A percentile compares a stretch with the other conserved stretches of the same genome.
Conservation (phyloP, 2,329 filamentous ascomycete genomes). For the Huntiella moniliformis region DNA sequence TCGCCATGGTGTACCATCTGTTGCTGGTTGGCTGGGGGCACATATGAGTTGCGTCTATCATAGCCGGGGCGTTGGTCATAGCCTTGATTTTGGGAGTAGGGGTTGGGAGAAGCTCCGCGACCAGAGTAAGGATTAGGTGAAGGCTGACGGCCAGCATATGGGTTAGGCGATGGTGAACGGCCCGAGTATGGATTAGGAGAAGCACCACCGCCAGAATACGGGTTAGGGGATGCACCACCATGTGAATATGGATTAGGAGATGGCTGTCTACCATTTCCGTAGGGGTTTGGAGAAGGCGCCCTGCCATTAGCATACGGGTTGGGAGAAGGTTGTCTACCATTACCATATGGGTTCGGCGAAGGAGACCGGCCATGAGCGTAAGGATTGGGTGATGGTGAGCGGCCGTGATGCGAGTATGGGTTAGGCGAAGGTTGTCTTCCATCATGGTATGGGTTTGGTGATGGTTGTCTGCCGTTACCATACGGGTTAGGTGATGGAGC, state of each 20-base stretch:
- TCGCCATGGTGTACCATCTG: constrained; percentile 8
- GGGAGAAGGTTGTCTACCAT: constrained; percentile 3
- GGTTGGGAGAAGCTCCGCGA: background rate
- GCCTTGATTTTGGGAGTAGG: constrained; percentile 2
- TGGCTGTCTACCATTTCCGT: constrained; percentile 11
- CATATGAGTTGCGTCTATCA: constrained; percentile 7
- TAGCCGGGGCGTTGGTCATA: constrained; percentile 4
- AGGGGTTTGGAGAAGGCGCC: constrained; percentile 1
- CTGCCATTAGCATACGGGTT: constrained; percentile 3
- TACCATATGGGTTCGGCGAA: constrained; percentile 2
- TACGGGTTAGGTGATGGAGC: background rate
- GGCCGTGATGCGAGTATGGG: constrained; percentile 4
- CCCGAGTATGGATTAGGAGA: constrained; percentile 9
- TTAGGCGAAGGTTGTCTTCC: constrained; percentile 3
- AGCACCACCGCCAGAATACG: constrained; percentile 17
- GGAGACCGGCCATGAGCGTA: background rate
- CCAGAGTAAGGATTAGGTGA: constrained; percentile 23
- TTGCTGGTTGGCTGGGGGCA: background rate
- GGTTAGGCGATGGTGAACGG: constrained; percentile 1
- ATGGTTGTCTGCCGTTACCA: background rate
- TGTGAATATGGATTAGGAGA: constrained; percentile 2
- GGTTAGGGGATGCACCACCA: constrained; percentile 1
- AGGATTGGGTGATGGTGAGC: constrained; percentile 1
- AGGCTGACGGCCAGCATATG: constrained; percentile 13
- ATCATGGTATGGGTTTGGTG: background rate